Percentiles rank a stretch among this genome's conserved stretches.
phyloP scores from a whole-genome alignment of 2,329 filamentous ascomycete species.

The Talaromyces funiculosus region DNA sequence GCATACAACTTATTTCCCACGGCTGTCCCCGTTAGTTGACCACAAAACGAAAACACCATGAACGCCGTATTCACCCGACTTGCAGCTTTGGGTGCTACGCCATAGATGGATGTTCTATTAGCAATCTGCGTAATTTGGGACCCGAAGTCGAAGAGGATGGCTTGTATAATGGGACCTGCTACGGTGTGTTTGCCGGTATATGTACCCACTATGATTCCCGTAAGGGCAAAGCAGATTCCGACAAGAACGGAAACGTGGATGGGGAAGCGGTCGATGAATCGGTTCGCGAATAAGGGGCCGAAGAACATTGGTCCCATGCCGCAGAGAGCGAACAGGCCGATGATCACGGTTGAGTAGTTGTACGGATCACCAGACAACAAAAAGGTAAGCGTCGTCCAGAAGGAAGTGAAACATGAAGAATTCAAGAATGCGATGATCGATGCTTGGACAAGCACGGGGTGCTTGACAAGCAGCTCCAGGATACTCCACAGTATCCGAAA shows the following conservation, averaged over 20 bases:
- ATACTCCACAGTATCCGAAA: conserved; percentile 61
- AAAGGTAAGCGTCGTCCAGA: conserved; percentile 76
- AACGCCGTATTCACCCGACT: conserved; percentile 78
- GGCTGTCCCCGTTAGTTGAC: conserved; percentile 66
- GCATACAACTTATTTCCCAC: conserved; percentile 55
- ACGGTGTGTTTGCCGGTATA: conserved; percentile 62
- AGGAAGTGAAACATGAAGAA: conserved; percentile 57
- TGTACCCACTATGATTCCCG: conserved; percentile 62
- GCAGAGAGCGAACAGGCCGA: conserved; percentile 74
- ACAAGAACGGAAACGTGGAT: conserved; percentile 63
- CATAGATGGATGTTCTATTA: conserved; percentile 65
- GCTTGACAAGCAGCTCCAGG: conserved; percentile 54
- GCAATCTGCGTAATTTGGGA: conserved; percentile 69
- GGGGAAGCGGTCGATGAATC: conserved; percentile 64
- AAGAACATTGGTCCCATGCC: conserved; percentile 64
- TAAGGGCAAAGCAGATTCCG: conserved; percentile 54
- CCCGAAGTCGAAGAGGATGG: conserved; percentile 64
- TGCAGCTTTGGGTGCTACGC: conserved; percentile 62
- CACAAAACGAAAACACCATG: conserved; percentile 70
- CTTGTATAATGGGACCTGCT: conserved; percentile 67
- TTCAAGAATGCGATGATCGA: conserved; percentile 61
- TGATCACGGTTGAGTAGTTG: conserved; percentile 59
- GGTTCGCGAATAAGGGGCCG: conserved; percentile 63
- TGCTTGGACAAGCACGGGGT: conserved; percentile 65
- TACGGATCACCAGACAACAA: conserved; percentile 67